Percentiles rank a stretch among this genome's conserved stretches.
Conservation (phyloP, 2,329 filamentous ascomycete species). For the Hypoxylon sp. region DNA sequence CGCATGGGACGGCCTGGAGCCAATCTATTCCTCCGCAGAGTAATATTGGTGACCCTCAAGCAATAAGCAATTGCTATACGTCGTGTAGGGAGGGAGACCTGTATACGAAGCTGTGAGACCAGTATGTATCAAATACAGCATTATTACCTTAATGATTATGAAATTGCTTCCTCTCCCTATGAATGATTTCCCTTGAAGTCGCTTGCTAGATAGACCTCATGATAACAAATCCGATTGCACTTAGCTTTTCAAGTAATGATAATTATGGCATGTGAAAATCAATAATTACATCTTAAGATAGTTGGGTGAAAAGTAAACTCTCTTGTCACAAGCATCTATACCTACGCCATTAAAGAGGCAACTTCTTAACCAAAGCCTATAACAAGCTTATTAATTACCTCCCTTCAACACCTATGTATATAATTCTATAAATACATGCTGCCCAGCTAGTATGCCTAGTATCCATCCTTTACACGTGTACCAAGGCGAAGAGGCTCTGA, state of each 20-base stretch:
- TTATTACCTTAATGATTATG: slow-evolving; percentile 17
- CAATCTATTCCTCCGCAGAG: slow-evolving; percentile 70
- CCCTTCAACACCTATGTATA: neutral
- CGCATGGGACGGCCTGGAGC: slow-evolving; percentile 81
- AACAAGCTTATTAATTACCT: neutral
- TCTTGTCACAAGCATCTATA: neutral
- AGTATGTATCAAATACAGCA: slow-evolving; percentile 40
- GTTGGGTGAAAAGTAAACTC: neutral
- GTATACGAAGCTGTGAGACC: slow-evolving; percentile 31
- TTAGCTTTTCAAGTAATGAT: neutral
- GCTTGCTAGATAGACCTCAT: neutral
- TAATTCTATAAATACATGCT: neutral
- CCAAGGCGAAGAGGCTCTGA: slow-evolving; percentile 5
- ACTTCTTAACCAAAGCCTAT: neutral
- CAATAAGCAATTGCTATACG: slow-evolving; percentile 24
- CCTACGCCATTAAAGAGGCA: neutral
- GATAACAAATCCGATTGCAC: neutral
- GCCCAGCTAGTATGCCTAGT: neutral
- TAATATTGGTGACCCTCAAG: slow-evolving; percentile 7
- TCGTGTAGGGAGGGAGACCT: slow-evolving; percentile 19
- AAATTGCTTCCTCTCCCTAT: neutral
- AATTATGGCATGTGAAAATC: neutral
- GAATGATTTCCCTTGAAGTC: neutral
- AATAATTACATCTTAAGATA: neutral
- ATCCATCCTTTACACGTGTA: neutral